phyloP scores from a whole-genome alignment of 768 basidiomycete species.

The Podaxis sp. region DNA sequence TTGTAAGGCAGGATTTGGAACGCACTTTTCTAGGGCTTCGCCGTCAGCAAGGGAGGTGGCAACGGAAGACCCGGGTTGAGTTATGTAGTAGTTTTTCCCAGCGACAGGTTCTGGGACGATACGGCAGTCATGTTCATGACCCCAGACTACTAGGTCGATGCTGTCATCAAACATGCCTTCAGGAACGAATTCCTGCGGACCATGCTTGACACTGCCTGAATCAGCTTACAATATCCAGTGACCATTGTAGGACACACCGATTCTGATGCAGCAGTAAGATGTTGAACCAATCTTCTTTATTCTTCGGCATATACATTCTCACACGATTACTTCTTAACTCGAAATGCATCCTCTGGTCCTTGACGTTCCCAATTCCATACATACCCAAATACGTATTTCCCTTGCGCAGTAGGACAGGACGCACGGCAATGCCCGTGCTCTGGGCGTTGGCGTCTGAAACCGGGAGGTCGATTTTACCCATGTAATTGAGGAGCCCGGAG shows the following conservation, averaged over 20 bases:
- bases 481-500: constrained; percentile 92
- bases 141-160: constrained; percentile 93
- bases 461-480: constrained; percentile 93
- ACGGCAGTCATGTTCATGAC: constrained; percentile 97
- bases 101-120: constrained; percentile 88
- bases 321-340: constrained; percentile 93
- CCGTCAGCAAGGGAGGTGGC: constrained; percentile 94
- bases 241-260: constrained; percentile 50
- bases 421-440: constrained; percentile 75
- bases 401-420: constrained; percentile 87
- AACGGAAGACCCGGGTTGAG: constrained; percentile 92
- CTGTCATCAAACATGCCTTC: constrained; percentile 98
- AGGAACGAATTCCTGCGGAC: constrained; percentile 90
- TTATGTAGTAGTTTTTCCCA: constrained; percentile 87
- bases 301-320: constrained; percentile 91
- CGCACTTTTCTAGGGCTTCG: constrained; percentile 87
- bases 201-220: constrained; percentile 76
- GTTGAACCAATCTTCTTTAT: constrained; percentile 95
- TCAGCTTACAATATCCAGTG: not conserved
- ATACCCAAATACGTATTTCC: constrained; percentile 84
- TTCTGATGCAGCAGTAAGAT: constrained; percentile 93
- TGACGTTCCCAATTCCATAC: constrained; percentile 96
- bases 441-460: constrained; percentile 62
- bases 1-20: not conserved
- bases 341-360: constrained; percentile 94